Evolutionary conservation across 768 basidiomycete species (phyloP).

Genomic region (Pleurotus cornucopiae): DNA sequence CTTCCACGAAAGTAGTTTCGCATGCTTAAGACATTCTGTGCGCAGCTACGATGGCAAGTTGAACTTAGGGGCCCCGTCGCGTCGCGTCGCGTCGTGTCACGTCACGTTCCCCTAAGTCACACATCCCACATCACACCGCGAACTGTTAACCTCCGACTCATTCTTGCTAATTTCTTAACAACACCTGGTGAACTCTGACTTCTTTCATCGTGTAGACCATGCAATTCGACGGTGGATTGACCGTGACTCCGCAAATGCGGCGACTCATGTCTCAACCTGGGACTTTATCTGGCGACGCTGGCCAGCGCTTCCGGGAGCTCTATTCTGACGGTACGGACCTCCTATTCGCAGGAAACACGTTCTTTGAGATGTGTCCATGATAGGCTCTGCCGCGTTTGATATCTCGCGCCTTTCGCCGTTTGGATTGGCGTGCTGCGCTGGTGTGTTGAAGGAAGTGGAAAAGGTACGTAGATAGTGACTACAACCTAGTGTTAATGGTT

Average conservation of each 20-base stretch:
- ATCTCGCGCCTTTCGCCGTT: conserved; percentile 21
- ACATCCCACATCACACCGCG: too few species aligned
- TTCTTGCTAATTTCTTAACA: too few species aligned
- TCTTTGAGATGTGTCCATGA: not conserved
- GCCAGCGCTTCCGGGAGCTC: conserved; percentile 22
- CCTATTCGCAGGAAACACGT: too few species aligned
- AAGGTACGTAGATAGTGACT: conserved; percentile 13
- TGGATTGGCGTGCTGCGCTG: conserved; percentile 23
- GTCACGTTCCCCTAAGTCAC: too few species aligned
- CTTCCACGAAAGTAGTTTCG: too few species aligned
- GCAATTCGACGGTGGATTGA: conserved; percentile 21
- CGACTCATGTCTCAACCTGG: conserved; percentile 24
- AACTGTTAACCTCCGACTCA: too few species aligned
- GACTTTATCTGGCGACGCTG: conserved; percentile 20
- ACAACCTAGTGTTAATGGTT: too few species aligned
- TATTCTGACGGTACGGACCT: conserved; percentile 20
- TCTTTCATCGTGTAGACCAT: not conserved
- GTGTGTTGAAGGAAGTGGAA: conserved; percentile 16
- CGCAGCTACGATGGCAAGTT: too few species aligned
- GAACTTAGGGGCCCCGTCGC: too few species aligned
- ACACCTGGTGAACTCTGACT: too few species aligned
- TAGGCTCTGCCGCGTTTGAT: conserved; percentile 16
- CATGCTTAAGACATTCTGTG: too few species aligned
- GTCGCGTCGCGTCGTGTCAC: too few species aligned
- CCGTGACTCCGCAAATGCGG: conserved; percentile 23